Evolutionary conservation across 2,329 filamentous ascomycete genomes (phyloP), one percentile per base, ranked within the genome.

Genomic region (Ophiostoma ulmi): DNA sequence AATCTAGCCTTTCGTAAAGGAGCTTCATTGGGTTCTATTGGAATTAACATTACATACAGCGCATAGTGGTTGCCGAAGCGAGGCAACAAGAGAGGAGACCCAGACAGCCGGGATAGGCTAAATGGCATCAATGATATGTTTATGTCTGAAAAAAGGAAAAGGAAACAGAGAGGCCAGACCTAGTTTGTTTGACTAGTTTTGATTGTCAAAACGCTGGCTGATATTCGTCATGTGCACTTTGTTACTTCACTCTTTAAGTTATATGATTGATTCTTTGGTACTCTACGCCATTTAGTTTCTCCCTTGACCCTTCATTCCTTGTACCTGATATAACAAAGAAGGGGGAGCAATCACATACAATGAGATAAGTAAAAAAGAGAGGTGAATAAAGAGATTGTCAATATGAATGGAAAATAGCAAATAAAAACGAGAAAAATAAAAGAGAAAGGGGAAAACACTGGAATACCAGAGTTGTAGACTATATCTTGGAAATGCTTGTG

Each of bases 291-390:
- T 31, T 31, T 31, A 31, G n/a, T 48, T 14, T 58, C n/a, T 58
- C 8, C n/a, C 26, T 58, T 31, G 52, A 58, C n/a, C n/a, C n/a
- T 58, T 8, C 52, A 58, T 58, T 58, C 52, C 52, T 58, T 58
- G 52, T 58, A 58, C 52, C 52, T 58, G 52, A 48, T 48, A 7
- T 20, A 48, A 58, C 52, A 58, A 58, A 58, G 52, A 58, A 58
- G 52, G n/a, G 52, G 26, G 52, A 20, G 7, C 44, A 48, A n/a
- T 20, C n/a, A 6, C 20, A 48, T 11, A 44, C 2, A 14, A 17
- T 3, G 10, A 20, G 13, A 44, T 44, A 20, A 14, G n/a, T 48
- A n/a, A 48, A 3, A 31, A 31, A 31, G 31, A 31, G 31, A 31
- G 31, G 31, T 31, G 31, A 31, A 31, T 31, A 31, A 31, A 31